A percentile compares a stretch with the other conserved stretches of the same genome.
Evolutionary conservation across 1,284 basidiomycete genomes (phyloP).

Genomic region (Ganoderma lingzhi): DNA sequence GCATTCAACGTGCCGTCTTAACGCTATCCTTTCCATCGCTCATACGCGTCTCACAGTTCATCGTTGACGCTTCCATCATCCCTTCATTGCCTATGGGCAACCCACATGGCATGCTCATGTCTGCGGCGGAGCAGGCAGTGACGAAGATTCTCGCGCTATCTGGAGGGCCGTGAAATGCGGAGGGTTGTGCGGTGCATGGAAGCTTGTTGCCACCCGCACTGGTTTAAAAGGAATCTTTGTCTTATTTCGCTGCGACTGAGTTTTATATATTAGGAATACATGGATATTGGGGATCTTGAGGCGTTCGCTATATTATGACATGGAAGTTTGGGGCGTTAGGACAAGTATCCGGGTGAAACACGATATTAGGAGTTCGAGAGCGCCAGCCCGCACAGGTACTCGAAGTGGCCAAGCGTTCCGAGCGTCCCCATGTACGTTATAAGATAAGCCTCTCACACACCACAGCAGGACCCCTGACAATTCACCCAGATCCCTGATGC

Average conservation of each 20-base stretch:
- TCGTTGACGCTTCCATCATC: slow-evolving; percentile 50
- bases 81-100: slow-evolving; percentile 60
- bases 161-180: slow-evolving; percentile 52
- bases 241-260: slow-evolving; percentile 9
- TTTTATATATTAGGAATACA: slow-evolving; percentile 13
- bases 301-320: background rate
- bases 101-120: slow-evolving; percentile 62
- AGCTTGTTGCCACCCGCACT: slow-evolving; percentile 6
- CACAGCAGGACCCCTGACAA: too few species aligned
- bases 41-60: slow-evolving; percentile 43
- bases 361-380: background rate
- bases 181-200: background rate
- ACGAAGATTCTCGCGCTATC: slow-evolving; percentile 60
- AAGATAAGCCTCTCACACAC: background rate
- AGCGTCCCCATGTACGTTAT: background rate
- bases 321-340: background rate
- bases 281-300: background rate
- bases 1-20: slow-evolving; percentile 30
- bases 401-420: background rate
- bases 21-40: slow-evolving; percentile 5
- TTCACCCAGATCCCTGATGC: too few species aligned
- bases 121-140: slow-evolving; percentile 60
- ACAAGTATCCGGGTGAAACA: background rate
- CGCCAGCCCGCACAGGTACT: background rate
- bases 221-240: slow-evolving; percentile 12